Percentiles rank a stretch among this genome's conserved stretches.
phyloP scores from a whole-genome alignment of 768 basidiomycete genomes.

The Gymnopilus junonius region DNA sequence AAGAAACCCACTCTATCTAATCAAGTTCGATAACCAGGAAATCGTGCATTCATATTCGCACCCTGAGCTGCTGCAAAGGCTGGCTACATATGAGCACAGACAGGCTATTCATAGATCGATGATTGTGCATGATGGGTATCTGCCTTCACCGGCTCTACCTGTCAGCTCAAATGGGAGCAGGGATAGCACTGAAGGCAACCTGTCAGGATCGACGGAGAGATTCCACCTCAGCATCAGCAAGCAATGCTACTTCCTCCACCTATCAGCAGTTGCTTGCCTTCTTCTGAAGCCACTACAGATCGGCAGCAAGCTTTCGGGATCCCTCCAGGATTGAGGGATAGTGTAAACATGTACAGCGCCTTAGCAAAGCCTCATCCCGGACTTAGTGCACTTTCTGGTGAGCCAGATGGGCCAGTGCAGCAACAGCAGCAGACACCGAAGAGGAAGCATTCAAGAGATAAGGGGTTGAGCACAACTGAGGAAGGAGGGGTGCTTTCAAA shows the following conservation, averaged over 20 bases:
- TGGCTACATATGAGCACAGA: constrained; percentile 54
- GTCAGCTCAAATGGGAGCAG: constrained; percentile 1
- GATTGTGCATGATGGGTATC: constrained; percentile 29
- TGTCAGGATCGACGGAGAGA: constrained; percentile 31
- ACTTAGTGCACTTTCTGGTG: neutral
- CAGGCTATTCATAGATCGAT: constrained; percentile 41
- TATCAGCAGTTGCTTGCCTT: constrained; percentile 3
- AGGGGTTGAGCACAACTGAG: constrained; percentile 11
- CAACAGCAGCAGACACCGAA: constrained; percentile 13
- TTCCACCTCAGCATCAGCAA: neutral
- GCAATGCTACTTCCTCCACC: neutral
- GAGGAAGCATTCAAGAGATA: constrained; percentile 41
- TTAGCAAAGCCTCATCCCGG: constrained; percentile 17
- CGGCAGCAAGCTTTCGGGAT: constrained; percentile 33
- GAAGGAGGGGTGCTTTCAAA: constrained; percentile 36
- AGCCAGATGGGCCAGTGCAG: constrained; percentile 10
- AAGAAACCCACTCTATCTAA: constrained; percentile 66
- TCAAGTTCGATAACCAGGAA: constrained; percentile 80
- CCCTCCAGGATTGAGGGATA: constrained; percentile 35
- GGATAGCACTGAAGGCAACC: constrained; percentile 20
- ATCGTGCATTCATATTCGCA: constrained; percentile 75
- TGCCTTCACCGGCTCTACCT: constrained; percentile 35
- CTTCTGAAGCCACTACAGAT: neutral
- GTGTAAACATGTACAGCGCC: constrained; percentile 45
- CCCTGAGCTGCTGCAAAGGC: constrained; percentile 51